A percentile compares a stretch with the other conserved stretches of the same genome.
Conservation (phyloP, 2,329 filamentous ascomycete species). For the Coniochaeta sp. region DNA sequence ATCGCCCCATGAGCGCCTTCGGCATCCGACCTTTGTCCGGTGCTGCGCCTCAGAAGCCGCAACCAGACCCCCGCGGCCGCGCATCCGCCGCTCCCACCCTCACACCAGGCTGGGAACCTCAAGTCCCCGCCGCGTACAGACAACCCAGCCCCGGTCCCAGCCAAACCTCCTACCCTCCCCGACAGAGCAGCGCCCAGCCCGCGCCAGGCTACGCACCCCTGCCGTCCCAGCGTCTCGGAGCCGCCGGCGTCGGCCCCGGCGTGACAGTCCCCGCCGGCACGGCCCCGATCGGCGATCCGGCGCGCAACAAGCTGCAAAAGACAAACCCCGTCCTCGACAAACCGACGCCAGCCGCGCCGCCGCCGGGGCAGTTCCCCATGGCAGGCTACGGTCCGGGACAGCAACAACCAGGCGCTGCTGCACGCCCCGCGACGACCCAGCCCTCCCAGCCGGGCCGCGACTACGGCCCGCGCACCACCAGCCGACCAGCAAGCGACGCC, state of each 20-base stretch:
- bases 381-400: slow-evolving; percentile 9
- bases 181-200: slow-evolving; percentile 2
- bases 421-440: slow-evolving; percentile 4
- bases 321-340: slow-evolving; percentile 20
- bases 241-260: slow-evolving; percentile 8
- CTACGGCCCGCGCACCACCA: slow-evolving; percentile 30
- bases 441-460: slow-evolving; percentile 21
- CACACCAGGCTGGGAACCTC: slow-evolving; percentile 38
- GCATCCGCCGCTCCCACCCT: slow-evolving; percentile 30
- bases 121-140: slow-evolving; percentile 31
- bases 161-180: slow-evolving; percentile 4
- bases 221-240: slow-evolving; percentile 8
- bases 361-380: slow-evolving; percentile 18
- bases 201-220: slow-evolving; percentile 4
- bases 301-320: slow-evolving; percentile 31
- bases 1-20: slow-evolving; percentile 44
- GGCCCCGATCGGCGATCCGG: slow-evolving; percentile 24
- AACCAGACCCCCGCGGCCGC: slow-evolving; percentile 31
- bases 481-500: slow-evolving; percentile 19
- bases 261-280: slow-evolving; percentile 15
- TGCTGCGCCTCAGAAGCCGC: slow-evolving; percentile 26
- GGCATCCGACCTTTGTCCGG: slow-evolving; percentile 40
- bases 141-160: slow-evolving; percentile 28
- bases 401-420: not conserved
- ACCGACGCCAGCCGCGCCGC: slow-evolving; percentile 17